Base-by-base conservation (phyloP, 176 grass and related monocot species). In the Guadua angustifolia region DNA sequence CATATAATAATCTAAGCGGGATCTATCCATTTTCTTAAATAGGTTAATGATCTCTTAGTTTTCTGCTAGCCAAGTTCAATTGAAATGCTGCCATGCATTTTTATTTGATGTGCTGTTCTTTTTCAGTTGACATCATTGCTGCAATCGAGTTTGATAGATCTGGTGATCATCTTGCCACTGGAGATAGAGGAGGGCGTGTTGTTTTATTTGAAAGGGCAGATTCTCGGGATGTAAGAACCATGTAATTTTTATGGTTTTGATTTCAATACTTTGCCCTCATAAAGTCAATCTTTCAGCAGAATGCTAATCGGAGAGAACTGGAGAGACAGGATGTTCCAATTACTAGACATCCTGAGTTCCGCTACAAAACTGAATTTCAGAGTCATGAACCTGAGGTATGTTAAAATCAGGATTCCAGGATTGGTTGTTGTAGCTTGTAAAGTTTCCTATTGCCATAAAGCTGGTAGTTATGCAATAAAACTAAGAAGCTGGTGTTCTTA, bases 61-160 rank as follows among this genome's bases (percentile, higher is more conserved):
- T 66, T 29, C 21, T 83, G 49, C 47, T 64, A 53, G 73, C 21
- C 5, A 62, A 71, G n/a, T 78, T 80, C 46, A 78, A 19, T 74
- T 83, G 26, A 53, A 55, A 65, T 91, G 55, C 40, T 82, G n/a
- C 39, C 8, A 59, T 78, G 21, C 19, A 47, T 67, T n/a, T 26
- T 89, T 43, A 74, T 86, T 55, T 10, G n/a, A 69, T 45, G 15
- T 78, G 64, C 78, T 91, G 72, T 81, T 82, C 78, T 88, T 2
- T 82, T 84, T 65, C 87, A 97, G 94, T 97, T 86, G 91, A 97
- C 76, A 97, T 97, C 65, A 97, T 97, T 69, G 94, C 94, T 56
- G 94, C 94, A 79, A 94, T 97, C 60, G 94, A 97, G 81, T 97
- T 97, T 86, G 90, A 97, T 86, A 97, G 85, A 88, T 94, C 94